Evolutionary conservation across 192 early-diverging fungal species (phyloP).

Genomic region (Backusella circina): DNA sequence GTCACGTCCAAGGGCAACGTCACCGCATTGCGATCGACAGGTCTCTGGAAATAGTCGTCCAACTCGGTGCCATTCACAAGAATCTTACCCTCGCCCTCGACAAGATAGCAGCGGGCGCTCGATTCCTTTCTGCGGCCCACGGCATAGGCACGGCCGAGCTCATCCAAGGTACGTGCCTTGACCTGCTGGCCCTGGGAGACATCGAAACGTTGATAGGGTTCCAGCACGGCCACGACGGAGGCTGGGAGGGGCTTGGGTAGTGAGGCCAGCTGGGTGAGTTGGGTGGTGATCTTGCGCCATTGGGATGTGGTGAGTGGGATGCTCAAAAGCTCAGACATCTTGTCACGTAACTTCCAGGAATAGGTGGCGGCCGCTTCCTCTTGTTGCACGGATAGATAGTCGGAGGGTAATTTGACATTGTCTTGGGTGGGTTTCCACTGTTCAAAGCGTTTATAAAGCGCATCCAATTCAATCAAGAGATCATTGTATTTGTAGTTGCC

Average conservation of each 20-base stretch:
- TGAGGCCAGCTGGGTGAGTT: constrained; percentile 43
- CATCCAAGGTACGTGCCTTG: constrained; percentile 53
- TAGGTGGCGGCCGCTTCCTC: background rate
- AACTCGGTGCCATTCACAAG: constrained; percentile 78
- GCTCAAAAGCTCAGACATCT: constrained; percentile 41
- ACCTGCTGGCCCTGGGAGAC: constrained; percentile 29
- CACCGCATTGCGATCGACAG: constrained; percentile 63
- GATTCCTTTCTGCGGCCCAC: constrained; percentile 82
- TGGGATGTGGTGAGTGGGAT: constrained; percentile 50
- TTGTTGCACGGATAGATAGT: background rate
- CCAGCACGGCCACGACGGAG: constrained; percentile 30
- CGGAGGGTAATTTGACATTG: background rate
- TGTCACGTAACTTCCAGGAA: constrained; percentile 37
- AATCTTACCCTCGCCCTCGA: constrained; percentile 63
- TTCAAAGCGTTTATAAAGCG: constrained; percentile 40
- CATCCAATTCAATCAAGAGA: constrained; percentile 65
- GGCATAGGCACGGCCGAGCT: constrained; percentile 69
- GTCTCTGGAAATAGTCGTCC: constrained; percentile 69
- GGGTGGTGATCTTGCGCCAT: constrained; percentile 46
- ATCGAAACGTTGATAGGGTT: constrained; percentile 31
- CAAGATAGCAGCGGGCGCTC: constrained; percentile 68
- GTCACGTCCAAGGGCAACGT: constrained; percentile 71
- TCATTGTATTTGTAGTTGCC: constrained; percentile 78
- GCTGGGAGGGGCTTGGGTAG: constrained; percentile 34
- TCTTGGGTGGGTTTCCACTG: constrained; percentile 7